Evolutionary conservation across 2,329 filamentous ascomycete genomes (phyloP).

Genomic region (Pseudogymnoascus sp.): DNA sequence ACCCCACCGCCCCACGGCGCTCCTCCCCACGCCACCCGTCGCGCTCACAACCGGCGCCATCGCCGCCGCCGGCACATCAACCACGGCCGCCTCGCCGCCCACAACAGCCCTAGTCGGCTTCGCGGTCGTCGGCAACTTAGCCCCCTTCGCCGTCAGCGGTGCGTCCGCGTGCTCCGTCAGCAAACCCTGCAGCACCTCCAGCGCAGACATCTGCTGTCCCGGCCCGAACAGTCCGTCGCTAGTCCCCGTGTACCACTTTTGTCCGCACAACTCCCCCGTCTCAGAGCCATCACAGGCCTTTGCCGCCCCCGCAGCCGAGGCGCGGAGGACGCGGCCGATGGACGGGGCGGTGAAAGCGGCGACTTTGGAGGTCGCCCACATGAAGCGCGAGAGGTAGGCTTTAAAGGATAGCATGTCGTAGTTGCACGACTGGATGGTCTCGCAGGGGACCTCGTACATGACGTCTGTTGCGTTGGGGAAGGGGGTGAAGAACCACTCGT

Average conservation of each 20-base stretch:
- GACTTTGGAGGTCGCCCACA: constrained; percentile 50
- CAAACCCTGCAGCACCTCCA: constrained; percentile 55
- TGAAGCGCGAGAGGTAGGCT: constrained; percentile 57
- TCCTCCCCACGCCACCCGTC: not conserved
- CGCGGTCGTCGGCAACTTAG: not conserved
- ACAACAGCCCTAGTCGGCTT: not conserved
- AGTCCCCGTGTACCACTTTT: constrained; percentile 52
- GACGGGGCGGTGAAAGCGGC: constrained; percentile 44
- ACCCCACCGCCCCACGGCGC: not conserved
- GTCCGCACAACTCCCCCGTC: constrained; percentile 48
- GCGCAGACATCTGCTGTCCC: constrained; percentile 57
- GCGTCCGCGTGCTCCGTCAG: constrained; percentile 37
- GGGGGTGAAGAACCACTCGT: constrained; percentile 44
- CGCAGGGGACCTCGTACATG: constrained; percentile 62
- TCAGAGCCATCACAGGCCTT: constrained; percentile 48
- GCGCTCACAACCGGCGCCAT: not conserved
- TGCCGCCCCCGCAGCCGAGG: constrained; percentile 49
- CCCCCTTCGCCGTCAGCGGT: constrained; percentile 30
- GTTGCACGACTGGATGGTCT: constrained; percentile 48
- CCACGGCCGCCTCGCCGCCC: not conserved
- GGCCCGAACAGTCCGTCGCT: constrained; percentile 49
- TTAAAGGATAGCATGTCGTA: constrained; percentile 62
- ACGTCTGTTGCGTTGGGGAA: constrained; percentile 46
- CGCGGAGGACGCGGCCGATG: constrained; percentile 41
- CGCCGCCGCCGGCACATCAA: not conserved